Percentiles rank a stretch among this genome's conserved stretches.
Evolutionary conservation across 805 yeast species (phyloP).

Genomic region (Vanderwaltozyma polyspora): DNA sequence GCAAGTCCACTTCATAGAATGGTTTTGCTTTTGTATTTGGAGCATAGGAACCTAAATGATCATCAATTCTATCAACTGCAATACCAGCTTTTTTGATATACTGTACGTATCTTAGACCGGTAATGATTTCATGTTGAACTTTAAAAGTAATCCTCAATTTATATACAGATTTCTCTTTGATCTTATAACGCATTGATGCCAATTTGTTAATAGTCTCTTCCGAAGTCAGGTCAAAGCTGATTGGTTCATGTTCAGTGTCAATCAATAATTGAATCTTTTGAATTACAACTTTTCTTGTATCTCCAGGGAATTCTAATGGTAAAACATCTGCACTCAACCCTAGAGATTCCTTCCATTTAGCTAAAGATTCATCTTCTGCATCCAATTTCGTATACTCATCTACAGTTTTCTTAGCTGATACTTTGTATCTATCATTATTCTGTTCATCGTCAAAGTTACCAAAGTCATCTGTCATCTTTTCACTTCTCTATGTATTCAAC

Average conservation of each 20-base stretch:
- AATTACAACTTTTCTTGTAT: slow-evolving; percentile 67
- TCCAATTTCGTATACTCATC: slow-evolving; percentile 76
- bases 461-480: no score
- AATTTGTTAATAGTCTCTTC: slow-evolving; percentile 44
- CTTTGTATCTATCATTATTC: slow-evolving; percentile 25
- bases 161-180: slow-evolving; percentile 70
- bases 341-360: slow-evolving; percentile 82
- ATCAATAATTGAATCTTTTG: slow-evolving; percentile 62
- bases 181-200: slow-evolving; percentile 55
- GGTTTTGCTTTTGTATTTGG: slow-evolving; percentile 80
- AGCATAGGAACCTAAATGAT: slow-evolving; percentile 83
- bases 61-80: slow-evolving; percentile 74
- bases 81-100: slow-evolving; percentile 80
- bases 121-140: slow-evolving; percentile 81
- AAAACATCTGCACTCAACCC: slow-evolving; percentile 57
- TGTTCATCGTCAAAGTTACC: slow-evolving; percentile 10
- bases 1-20: slow-evolving; percentile 49
- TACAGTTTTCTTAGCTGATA: slow-evolving; percentile 56
- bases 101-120: slow-evolving; percentile 81
- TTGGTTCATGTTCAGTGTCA: slow-evolving; percentile 53
- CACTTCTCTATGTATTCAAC: no score
- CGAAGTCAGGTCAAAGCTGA: slow-evolving; percentile 58
- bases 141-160: slow-evolving; percentile 64
- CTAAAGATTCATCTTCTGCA: slow-evolving; percentile 81
- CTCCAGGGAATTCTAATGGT: slow-evolving; percentile 56